Percentiles rank a stretch among this genome's conserved stretches.
Evolutionary conservation across 148 eudicot genomes (phyloP).

Genomic region (Bassia scoparia): DNA sequence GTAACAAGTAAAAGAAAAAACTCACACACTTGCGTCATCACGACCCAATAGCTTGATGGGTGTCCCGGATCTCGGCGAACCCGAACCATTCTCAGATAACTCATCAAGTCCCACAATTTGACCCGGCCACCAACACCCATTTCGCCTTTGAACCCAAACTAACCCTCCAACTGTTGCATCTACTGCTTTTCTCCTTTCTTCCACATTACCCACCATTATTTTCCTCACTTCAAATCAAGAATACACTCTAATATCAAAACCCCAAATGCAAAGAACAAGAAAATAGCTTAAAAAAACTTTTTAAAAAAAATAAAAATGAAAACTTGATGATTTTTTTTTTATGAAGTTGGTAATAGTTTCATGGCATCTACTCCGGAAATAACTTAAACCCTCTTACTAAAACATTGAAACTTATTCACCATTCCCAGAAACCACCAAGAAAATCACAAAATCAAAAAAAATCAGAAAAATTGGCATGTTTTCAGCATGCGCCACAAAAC

Average conservation of each 20-base stretch:
- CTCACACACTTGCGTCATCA: slow-evolving; percentile 79
- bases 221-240: slow-evolving; percentile 25
- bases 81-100: slow-evolving; percentile 36
- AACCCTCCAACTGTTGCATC: slow-evolving; percentile 54
- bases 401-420: background rate
- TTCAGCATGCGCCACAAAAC: slow-evolving; percentile 22
- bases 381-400: background rate
- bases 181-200: slow-evolving; percentile 30
- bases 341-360: background rate
- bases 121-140: slow-evolving; percentile 95
- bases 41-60: slow-evolving; percentile 77
- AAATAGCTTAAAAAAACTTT: slow-evolving; percentile 5
- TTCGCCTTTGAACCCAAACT: slow-evolving; percentile 77
- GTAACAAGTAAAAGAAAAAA: slow-evolving; percentile 25
- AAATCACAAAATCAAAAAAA: background rate
- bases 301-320: background rate
- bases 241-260: background rate
- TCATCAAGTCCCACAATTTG: slow-evolving; percentile 53
- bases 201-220: slow-evolving; percentile 37
- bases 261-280: too few species aligned
- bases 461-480: background rate
- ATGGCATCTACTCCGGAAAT: background rate
- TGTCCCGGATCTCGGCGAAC: slow-evolving; percentile 49
- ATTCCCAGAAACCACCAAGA: background rate
- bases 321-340: too few species aligned